Evolutionary conservation across 192 early-diverging fungal species (phyloP).

Genomic region (Rhizophagus clarus): DNA sequence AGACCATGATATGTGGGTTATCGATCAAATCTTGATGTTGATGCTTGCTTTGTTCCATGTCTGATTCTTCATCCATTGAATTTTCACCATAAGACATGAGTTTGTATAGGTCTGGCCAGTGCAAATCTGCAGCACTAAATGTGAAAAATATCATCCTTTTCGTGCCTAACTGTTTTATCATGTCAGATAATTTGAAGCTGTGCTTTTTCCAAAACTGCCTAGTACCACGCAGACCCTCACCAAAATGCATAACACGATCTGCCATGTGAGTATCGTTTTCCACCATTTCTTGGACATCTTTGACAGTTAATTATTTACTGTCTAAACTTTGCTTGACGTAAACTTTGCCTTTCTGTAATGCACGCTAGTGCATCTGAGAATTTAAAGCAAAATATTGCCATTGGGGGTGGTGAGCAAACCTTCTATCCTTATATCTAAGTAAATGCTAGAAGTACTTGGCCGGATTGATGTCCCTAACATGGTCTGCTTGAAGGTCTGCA

Average conservation of each 20-base stretch:
- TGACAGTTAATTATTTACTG: neutral
- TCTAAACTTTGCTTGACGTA: constrained; percentile 4
- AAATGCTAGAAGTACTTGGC: too few relatives aligned
- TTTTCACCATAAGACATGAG: neutral
- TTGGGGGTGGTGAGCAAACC: too few relatives aligned
- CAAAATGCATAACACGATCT: neutral
- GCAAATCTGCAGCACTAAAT: too few relatives aligned
- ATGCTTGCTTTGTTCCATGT: neutral
- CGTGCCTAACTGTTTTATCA: too few relatives aligned
- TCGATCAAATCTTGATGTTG: neutral
- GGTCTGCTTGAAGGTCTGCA: too few relatives aligned
- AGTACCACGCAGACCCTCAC: neutral
- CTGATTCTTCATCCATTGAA: neutral
- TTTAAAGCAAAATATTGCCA: too few relatives aligned
- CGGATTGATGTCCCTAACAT: too few relatives aligned
- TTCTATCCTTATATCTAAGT: too few relatives aligned
- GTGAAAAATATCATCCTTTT: constrained; percentile 23
- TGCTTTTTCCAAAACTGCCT: neutral
- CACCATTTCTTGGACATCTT: constrained; percentile 4
- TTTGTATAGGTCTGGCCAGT: neutral
- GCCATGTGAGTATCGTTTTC: too few relatives aligned
- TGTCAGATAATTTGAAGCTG: neutral
- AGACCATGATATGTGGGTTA: neutral
- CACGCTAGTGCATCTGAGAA: constrained; percentile 8
- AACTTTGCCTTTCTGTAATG: constrained; percentile 11